Percentiles rank a stretch among this genome's conserved stretches.
These are phyloP conservation scores for Penicillium griseofulvum DNA, from an alignment of 2,329 filamentous ascomycete genomes.

Conservation along the genomic window DNA sequence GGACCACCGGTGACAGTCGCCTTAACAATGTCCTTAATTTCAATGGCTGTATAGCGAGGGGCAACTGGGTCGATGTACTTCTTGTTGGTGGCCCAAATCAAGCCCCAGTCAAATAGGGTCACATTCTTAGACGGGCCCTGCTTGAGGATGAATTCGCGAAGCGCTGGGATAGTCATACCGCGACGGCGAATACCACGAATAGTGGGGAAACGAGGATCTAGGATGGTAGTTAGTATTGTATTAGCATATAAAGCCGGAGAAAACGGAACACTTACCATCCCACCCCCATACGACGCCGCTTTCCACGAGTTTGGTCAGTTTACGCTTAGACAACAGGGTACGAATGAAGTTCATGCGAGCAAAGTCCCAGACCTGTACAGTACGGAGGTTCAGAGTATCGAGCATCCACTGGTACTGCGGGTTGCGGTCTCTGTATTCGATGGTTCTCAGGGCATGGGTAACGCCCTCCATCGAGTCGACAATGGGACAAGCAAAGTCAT, in stretches of 20 bases:
- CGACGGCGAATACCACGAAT: constrained; percentile 51
- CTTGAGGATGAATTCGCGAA: constrained; percentile 51
- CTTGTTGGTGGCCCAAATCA: constrained; percentile 63
- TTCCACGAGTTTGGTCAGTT: constrained; percentile 52
- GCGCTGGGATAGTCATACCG: constrained; percentile 49
- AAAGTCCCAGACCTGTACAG: constrained; percentile 53
- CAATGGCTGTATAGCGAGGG: constrained; percentile 69
- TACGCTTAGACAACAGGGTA: constrained; percentile 51
- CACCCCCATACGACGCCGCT: constrained; percentile 50
- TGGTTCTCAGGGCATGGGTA: constrained; percentile 63
- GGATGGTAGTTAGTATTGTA: neutral
- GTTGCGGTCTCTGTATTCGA: constrained; percentile 56
- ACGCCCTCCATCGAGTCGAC: constrained; percentile 63
- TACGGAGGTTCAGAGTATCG: constrained; percentile 46
- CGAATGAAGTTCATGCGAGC: constrained; percentile 53
- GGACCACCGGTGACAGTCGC: constrained; percentile 66
- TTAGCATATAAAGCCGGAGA: neutral
- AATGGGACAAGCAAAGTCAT: constrained; percentile 64
- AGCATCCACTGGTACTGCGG: constrained; percentile 53
- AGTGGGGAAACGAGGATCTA: constrained; percentile 49
- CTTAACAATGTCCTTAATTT: constrained; percentile 34
- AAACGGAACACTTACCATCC: constrained; percentile 34
- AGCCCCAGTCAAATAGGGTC: constrained; percentile 50
- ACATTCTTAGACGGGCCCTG: constrained; percentile 51
- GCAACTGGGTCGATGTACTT: constrained; percentile 76